phyloP scores from a whole-genome alignment of 768 basidiomycete species.

The Rhodocollybia butyracea region DNA sequence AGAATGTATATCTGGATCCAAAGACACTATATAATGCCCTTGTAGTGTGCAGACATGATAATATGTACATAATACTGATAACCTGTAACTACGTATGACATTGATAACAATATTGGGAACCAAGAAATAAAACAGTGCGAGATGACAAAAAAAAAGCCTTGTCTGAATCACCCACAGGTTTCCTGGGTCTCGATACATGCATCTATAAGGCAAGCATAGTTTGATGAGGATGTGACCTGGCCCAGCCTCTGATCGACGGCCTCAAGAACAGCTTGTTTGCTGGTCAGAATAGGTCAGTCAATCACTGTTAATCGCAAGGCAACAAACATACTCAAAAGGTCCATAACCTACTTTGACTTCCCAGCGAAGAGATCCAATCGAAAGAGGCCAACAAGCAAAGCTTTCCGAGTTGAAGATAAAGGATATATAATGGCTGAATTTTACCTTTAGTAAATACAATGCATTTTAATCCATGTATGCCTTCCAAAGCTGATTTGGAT shows the following conservation, averaged over 20 bases:
- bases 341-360: slow-evolving; percentile 67
- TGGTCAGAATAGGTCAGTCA: slow-evolving; percentile 30
- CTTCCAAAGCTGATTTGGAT: no score
- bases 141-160: no score
- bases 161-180: slow-evolving; percentile 9
- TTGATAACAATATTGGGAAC: no score
- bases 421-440: no score
- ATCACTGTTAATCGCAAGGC: not conserved
- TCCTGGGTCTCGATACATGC: slow-evolving; percentile 75
- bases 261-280: slow-evolving; percentile 45
- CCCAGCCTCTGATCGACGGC: slow-evolving; percentile 52
- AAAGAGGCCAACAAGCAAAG: slow-evolving; percentile 63
- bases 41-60: no score
- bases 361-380: slow-evolving; percentile 49
- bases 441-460: no score
- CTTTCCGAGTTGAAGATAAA: slow-evolving; percentile 58
- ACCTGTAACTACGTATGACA: no score
- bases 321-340: slow-evolving; percentile 53
- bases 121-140: no score
- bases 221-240: slow-evolving; percentile 59
- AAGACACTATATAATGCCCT: no score
- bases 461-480: no score
- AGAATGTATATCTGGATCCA: no score
- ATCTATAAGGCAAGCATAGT: slow-evolving; percentile 73
- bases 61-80: no score